Conservation (phyloP, 2,329 filamentous ascomycete species). For the Penicillium sp. region DNA sequence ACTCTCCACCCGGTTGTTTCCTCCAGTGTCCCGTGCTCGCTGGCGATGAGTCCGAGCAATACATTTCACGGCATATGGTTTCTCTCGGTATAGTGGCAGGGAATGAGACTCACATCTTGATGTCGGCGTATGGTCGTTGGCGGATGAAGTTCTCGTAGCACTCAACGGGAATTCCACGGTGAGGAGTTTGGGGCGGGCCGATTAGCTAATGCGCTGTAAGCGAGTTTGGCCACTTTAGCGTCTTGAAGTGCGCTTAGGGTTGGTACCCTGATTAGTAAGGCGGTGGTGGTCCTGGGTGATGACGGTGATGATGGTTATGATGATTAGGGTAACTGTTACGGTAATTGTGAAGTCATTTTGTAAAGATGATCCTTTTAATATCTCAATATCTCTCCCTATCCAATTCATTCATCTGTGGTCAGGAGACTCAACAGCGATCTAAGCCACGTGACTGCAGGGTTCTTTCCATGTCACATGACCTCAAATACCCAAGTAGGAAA, state of each 20-base stretch:
- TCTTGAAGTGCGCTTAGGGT: conserved; percentile 27
- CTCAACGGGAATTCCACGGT: conserved; percentile 37
- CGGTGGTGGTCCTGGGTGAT: too few relatives aligned
- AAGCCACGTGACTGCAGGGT: neutral
- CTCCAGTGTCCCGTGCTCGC: conserved; percentile 10
- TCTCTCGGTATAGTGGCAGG: conserved; percentile 18
- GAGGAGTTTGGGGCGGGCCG: conserved; percentile 39
- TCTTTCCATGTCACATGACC: neutral
- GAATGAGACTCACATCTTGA: conserved; percentile 43
- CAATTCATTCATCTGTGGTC: neutral
- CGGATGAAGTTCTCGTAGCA: conserved; percentile 42
- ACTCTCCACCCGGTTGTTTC: conserved; percentile 1
- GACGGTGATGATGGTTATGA: neutral
- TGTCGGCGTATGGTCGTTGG: conserved; percentile 45
- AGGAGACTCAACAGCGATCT: neutral
- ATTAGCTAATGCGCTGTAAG: conserved; percentile 43
- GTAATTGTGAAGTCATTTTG: neutral
- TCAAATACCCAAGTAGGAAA: neutral
- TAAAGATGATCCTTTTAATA: neutral
- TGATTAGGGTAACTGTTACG: neutral
- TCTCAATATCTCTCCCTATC: neutral
- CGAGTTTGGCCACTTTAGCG: conserved; percentile 30
- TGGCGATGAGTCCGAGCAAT: neutral
- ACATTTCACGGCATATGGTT: conserved; percentile 3
- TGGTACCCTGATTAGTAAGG: conserved; percentile 20